Base-by-base conservation (phyloP, 2,329 filamentous ascomycete species). In the Xylariales sp. region DNA sequence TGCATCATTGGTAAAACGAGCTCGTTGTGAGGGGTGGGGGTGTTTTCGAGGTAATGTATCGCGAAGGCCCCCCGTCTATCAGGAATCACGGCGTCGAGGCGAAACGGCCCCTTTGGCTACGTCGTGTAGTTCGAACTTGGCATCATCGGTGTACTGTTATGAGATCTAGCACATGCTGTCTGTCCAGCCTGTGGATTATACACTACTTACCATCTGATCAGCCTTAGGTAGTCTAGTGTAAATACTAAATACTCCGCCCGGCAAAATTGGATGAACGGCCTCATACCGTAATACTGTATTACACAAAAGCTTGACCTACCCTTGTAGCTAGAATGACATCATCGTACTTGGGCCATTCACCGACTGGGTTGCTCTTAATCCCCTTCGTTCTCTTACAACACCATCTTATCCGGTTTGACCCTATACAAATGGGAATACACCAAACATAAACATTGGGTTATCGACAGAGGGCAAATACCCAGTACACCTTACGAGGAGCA, bases 211-310 rank as follows among this genome's bases (percentile, higher is more conserved):
- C 23, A 23, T 23, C 23, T 23, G 23, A 18, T 39, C 7, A 16
- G 10, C 39, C 39, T 41, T 41, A 12, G 36, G 36, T 39, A 39
- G 39, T 41, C 39, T 41, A 41, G n/a, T 39, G 34, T 28, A 2
- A n/a, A 10, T 30, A 41, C 32, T 6, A 43, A 30, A 52, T 46
- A 39, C 28, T 53, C 54, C 36, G 18, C 46, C 28, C 54, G 39
- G 54, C 28, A 52, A 61, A 36, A 57, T 36, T 52, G 10, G 10
- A 50, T 52, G 28, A 52, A n/a, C 16, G 36, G 8, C 50, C 32
- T 2, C n/a, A 12, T 43, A 5, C 32, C 36, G 16, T 39, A 18
- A 1, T 23, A 23, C 23, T 23, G 23, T 23, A 23, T 23, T 23
- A 14, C 3, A 34, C 28, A 34, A 52, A 30, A 30, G 7, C 30